Percentiles rank a stretch among this genome's conserved stretches.
Conservation (phyloP, 2,329 filamentous ascomycete genomes). For the Thielaviopsis musarum region DNA sequence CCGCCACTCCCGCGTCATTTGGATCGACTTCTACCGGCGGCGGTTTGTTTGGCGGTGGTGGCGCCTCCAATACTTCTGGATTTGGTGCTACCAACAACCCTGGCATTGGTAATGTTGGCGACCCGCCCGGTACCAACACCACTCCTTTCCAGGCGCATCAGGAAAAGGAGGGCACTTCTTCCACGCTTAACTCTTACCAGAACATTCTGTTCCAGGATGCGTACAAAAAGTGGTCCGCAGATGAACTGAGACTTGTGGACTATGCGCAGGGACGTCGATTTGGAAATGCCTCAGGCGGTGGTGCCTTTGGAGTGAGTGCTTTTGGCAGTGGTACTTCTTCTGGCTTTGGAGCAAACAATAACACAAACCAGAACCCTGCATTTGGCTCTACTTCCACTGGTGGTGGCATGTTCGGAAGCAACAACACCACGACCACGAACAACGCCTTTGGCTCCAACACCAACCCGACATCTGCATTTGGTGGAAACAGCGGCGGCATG, state of each 20-base stretch:
- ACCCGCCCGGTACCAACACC: slow-evolving; percentile 51
- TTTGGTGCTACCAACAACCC: slow-evolving; percentile 30
- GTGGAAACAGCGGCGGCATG: slow-evolving; percentile 18
- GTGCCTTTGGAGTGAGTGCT: slow-evolving; percentile 56
- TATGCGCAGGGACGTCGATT: slow-evolving; percentile 74
- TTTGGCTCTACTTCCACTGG: slow-evolving; percentile 20
- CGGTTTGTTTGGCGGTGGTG: slow-evolving; percentile 30
- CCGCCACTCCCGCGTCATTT: slow-evolving; percentile 24
- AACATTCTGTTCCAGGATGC: slow-evolving; percentile 63
- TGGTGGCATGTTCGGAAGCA: slow-evolving; percentile 24
- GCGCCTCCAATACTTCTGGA: slow-evolving; percentile 12
- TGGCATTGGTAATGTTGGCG: slow-evolving; percentile 34
- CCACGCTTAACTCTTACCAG: slow-evolving; percentile 49
- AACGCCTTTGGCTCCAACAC: slow-evolving; percentile 15
- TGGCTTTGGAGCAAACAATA: slow-evolving; percentile 15
- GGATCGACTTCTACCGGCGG: slow-evolving; percentile 26
- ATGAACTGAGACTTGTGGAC: slow-evolving; percentile 66
- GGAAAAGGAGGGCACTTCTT: slow-evolving; percentile 55
- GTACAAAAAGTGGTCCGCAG: slow-evolving; percentile 83
- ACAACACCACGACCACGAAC: slow-evolving; percentile 14
- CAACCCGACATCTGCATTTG: slow-evolving; percentile 13
- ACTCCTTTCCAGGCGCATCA: slow-evolving; percentile 50
- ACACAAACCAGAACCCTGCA: slow-evolving; percentile 19
- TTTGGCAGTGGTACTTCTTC: slow-evolving; percentile 26
- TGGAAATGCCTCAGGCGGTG: slow-evolving; percentile 69